Evolutionary conservation across 768 basidiomycete species (phyloP).

Genomic region (Heimioporus sp.): DNA sequence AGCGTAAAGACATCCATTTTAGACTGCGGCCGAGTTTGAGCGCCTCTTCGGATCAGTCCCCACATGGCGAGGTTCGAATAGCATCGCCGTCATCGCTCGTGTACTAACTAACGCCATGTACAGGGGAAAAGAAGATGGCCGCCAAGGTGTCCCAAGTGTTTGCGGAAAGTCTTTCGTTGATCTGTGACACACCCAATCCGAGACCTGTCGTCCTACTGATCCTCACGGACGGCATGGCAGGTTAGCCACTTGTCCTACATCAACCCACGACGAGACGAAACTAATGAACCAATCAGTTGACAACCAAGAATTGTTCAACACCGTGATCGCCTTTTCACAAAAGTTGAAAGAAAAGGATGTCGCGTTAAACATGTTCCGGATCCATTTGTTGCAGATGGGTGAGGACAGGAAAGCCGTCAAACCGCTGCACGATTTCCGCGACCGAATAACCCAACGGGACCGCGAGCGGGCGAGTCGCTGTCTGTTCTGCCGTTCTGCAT

Average conservation of each 20-base stretch:
- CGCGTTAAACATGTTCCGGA: conserved; percentile 18
- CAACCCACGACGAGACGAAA: not conserved
- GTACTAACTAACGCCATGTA: not conserved
- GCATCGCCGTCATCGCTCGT: not conserved
- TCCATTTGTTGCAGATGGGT: conserved; percentile 25
- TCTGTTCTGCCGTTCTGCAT: not conserved
- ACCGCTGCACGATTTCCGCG: conserved; percentile 22
- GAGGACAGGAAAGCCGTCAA: conserved; percentile 19
- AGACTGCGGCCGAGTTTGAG: conserved; percentile 19
- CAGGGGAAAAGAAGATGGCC: conserved; percentile 16
- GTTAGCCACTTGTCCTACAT: conserved; percentile 4
- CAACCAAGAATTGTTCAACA: conserved; percentile 7
- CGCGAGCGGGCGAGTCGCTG: conserved; percentile 8
- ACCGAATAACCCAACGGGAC: conserved; percentile 15
- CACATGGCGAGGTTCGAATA: conserved; percentile 14
- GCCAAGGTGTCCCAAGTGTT: conserved; percentile 19
- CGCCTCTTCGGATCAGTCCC: conserved; percentile 17
- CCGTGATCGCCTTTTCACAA: conserved; percentile 8
- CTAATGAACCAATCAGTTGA: conserved; percentile 11
- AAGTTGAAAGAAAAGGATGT: conserved; percentile 8
- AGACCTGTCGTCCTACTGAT: conserved; percentile 14
- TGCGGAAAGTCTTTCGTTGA: conserved; percentile 10
- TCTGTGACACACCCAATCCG: conserved; percentile 1
- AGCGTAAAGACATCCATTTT: not conserved
- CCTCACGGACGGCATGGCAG: conserved; percentile 18